A percentile compares a stretch with the other conserved stretches of the same genome.
These are phyloP conservation scores for Stylonectria norvegica DNA, from an alignment of 2,329 filamentous ascomycete species.

Conservation along the genomic window DNA sequence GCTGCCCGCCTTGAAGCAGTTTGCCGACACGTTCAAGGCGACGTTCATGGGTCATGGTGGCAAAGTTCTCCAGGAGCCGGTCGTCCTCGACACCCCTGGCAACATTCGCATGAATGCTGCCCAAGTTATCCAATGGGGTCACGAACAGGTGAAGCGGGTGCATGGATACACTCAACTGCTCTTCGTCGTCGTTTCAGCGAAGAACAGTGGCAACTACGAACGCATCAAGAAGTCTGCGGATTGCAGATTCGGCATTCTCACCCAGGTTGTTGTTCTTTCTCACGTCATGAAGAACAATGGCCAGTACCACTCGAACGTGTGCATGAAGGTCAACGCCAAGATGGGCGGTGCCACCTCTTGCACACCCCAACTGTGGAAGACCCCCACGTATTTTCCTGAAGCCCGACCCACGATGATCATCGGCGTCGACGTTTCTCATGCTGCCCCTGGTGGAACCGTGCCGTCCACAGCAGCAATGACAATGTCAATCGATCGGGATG, in stretches of 20 bases:
- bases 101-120: constrained; percentile 40
- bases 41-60: constrained; percentile 52
- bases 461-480: constrained; percentile 87
- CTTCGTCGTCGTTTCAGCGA: constrained; percentile 71
- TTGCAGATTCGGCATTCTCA: constrained; percentile 76
- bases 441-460: constrained; percentile 61
- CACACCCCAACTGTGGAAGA: constrained; percentile 34
- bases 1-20: constrained; percentile 32
- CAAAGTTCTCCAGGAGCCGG: constrained; percentile 33
- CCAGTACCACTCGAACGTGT: constrained; percentile 91
- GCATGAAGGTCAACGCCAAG: constrained; percentile 97
- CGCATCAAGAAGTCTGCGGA: constrained; percentile 88
- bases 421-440: constrained; percentile 87
- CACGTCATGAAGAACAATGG: constrained; percentile 67
- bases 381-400: constrained; percentile 34
- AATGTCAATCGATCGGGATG: constrained; percentile 69
- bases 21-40: constrained; percentile 41
- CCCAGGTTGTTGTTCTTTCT: constrained; percentile 72
- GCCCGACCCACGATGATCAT: constrained; percentile 71
- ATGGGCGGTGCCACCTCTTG: constrained; percentile 75
- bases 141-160: constrained; percentile 51
- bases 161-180: constrained; percentile 66
- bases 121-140: constrained; percentile 45
- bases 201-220: constrained; percentile 70
- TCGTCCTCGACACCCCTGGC: constrained; percentile 33